Percentiles rank a stretch among this genome's conserved stretches.
These are phyloP conservation scores for Chrysochromulina parva DNA, from an alignment of 78 protist genomes.

Conservation along the genomic window DNA sequence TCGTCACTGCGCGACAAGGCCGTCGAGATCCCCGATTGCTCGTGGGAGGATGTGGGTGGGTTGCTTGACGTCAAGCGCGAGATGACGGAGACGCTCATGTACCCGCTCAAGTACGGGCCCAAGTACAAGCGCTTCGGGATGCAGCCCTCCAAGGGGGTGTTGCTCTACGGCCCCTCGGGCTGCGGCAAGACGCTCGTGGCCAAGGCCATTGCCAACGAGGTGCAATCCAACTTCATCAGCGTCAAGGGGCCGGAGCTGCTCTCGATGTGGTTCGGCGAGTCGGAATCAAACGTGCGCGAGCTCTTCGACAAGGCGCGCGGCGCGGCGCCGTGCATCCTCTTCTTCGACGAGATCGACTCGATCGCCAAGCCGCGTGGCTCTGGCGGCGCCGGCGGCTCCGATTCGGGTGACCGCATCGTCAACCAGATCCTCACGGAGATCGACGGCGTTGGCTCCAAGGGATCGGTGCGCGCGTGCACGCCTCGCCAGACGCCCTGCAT, in stretches of 20 bases:
- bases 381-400: neutral
- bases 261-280: constrained; percentile 55
- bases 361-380: constrained; percentile 45
- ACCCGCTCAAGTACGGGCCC: constrained; percentile 13
- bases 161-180: constrained; percentile 59
- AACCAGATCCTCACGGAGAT: constrained; percentile 60
- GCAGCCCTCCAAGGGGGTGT: constrained; percentile 33
- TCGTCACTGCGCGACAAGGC: constrained; percentile 30
- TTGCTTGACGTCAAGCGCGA: constrained; percentile 39
- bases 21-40: neutral
- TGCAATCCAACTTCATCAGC: constrained; percentile 34
- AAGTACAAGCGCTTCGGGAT: constrained; percentile 8
- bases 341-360: constrained; percentile 60
- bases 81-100: constrained; percentile 43
- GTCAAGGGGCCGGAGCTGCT: constrained; percentile 59
- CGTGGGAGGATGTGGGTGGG: constrained; percentile 47
- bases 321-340: constrained; percentile 53
- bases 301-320: constrained; percentile 48
- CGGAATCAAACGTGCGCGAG: constrained; percentile 45
- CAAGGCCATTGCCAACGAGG: constrained; percentile 55
- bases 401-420: constrained; percentile 46
- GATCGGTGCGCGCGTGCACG: no score
- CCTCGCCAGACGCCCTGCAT: neutral
- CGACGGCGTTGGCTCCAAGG: constrained; percentile 41
- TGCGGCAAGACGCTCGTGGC: constrained; percentile 64